Evolutionary conservation across 768 basidiomycete species (phyloP), one percentile per base, ranked within the genome.

Genomic region (Chalciporus pseudorubinellus): DNA sequence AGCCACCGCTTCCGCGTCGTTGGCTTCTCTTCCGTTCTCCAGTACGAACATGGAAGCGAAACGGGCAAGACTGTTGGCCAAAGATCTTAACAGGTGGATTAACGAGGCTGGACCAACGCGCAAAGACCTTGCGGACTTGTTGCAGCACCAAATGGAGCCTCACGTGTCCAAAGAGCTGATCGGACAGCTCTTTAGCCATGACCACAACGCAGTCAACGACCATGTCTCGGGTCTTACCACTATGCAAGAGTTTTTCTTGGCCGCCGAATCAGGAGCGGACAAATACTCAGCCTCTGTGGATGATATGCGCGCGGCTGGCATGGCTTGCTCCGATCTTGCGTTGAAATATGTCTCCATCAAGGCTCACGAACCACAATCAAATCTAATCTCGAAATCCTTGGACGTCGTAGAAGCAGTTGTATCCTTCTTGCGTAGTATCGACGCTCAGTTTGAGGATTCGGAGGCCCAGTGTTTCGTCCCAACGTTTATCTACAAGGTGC

Each of bases 141-240:
- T 98, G 43, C 88, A 92, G 59, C 82, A 78, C 56, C 97, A 99
- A 69, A 98, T 98, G 93, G 93, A 95, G 58, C 78, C 84, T 9
- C 80, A 88, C 61, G 77, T 81, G 6, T 87, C 88, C 3, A 84
- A 86, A 54, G 88, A 94, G 2, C 71, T 98, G 3, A 68, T 89
- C 12, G 70, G 80, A 5, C 82, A 82, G 24, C 75, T 99, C 24
- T 99, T 98, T 74, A 98, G 95, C 63, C 90, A 89, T 53, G 97
- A 97, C 60, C 97, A 98, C 67, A 91, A 88, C 58, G 92, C 94
- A 6, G 87, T 98, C 57, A 95, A 92, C 60, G 97, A 98, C 66
- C 85, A 89, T 61, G 78, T 95, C 47, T 74, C 76, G n/a, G 95
- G 89, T 6, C 70, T 98, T 46, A 74, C 79, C 6, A 77, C 73